Conservation (phyloP, 1,284 basidiomycete genomes). For the Puccinia triticina region DNA sequence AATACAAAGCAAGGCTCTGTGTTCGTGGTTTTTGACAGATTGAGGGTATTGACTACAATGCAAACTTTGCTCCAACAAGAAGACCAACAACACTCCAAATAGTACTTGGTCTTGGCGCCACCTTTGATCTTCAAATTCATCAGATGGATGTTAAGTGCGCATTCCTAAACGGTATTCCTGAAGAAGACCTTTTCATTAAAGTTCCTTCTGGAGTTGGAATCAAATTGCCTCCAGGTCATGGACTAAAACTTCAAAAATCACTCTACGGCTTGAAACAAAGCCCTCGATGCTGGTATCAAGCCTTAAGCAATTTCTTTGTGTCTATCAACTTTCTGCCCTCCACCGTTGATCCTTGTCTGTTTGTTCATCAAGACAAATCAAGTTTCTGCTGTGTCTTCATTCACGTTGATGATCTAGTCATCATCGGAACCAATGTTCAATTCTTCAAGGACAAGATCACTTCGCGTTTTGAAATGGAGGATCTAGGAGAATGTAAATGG, state of each 20-base stretch:
- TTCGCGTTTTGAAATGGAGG: too few relatives aligned
- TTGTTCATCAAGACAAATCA: too few relatives aligned
- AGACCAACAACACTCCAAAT: not conserved
- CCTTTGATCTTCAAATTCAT: not conserved
- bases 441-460: too few relatives aligned
- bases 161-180: not conserved
- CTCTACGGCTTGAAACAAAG: constrained; percentile 12
- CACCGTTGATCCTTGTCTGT: too few relatives aligned
- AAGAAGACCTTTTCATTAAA: not conserved
- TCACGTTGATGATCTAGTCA: too few relatives aligned
- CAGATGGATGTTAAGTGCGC: constrained; percentile 21
- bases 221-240: too few relatives aligned
- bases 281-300: constrained; percentile 10
- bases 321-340: too few relatives aligned
- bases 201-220: not conserved
- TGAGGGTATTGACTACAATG: constrained; percentile 15
- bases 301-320: not conserved
- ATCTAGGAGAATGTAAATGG: too few relatives aligned
- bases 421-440: too few relatives aligned
- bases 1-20: too few relatives aligned
- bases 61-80: constrained; percentile 1
- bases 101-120: not conserved
- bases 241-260: constrained; percentile 2
- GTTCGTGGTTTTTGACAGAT: constrained; percentile 13
- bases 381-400: too few relatives aligned